Base-by-base conservation (phyloP, 352 stramenopile species). In the Phytophthora europaea region DNA sequence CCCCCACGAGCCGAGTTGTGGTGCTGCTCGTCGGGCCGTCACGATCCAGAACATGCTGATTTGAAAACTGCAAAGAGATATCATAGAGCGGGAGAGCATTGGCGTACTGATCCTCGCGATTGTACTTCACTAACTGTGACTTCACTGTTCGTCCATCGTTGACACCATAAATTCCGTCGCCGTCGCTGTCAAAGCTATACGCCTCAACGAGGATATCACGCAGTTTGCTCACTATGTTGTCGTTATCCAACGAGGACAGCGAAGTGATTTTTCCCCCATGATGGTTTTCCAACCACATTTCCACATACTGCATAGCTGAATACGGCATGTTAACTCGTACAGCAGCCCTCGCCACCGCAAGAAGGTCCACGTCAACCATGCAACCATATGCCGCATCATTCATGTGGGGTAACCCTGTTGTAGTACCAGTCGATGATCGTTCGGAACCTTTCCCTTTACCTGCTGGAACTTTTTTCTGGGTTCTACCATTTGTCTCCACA, bases 251-350 rank as follows among this genome's bases (percentile, higher is more conserved):
- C 2, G 63, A 71, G 26, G 75, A 82, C 20, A 91, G 38, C 31
- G 76, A 78, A 1, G 82, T 82, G 1, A 93, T 67, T 52, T 80
- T 81, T 0, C 81, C 81, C 4, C 84, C 87, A 20, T 92, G 55
- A 4, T 76, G 73, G 13, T 79, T 72, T 72, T 97, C 90, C 5
- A 97, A 66, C 83, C 88, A 94, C 88, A 94, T 91, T 64, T 97
- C 90, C n/a, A 94, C 85, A 60, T 93, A 97, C 59, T 97, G 90
- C 86, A 97, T 95, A 1, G 90, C 88, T 20, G 89, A 94, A 54
- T 94, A 97, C 8, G 90, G 90, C 88, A 97, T 95, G 52, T 96
- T 92, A 4, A 91, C 87, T 9, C 67, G 67, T 16, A 95, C 76
- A 4, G 90, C 85, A 20, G 89, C 84, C 23, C 75, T 76, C 5